phyloP scores from a whole-genome alignment of 805 yeast genomes.

The Priceomyces haplophilus region DNA sequence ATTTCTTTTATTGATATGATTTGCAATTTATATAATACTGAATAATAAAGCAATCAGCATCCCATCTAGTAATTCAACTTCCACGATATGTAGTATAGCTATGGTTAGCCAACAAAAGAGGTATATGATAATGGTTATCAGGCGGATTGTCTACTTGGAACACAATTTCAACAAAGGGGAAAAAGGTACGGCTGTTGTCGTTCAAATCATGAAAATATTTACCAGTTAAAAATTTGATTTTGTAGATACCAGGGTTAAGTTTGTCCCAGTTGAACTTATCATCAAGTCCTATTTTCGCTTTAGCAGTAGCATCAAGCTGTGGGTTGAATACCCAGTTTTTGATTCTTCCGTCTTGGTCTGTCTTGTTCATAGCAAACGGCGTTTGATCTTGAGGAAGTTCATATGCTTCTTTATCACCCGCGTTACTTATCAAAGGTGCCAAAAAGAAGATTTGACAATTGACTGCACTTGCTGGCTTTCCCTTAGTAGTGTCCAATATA shows the following conservation, averaged over 20 bases:
- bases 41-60: neutral
- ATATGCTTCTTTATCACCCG: constrained; percentile 25
- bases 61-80: constrained; percentile 33
- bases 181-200: constrained; percentile 53
- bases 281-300: constrained; percentile 27
- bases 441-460: constrained; percentile 55
- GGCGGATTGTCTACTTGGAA: constrained; percentile 67
- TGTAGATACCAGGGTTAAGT: constrained; percentile 63
- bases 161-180: constrained; percentile 81
- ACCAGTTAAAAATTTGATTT: constrained; percentile 73
- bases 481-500: constrained; percentile 77
- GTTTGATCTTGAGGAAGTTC: constrained; percentile 17
- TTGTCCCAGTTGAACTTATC: constrained; percentile 37
- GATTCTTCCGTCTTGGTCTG: constrained; percentile 81
- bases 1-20: constrained; percentile 48
- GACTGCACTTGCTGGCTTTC: constrained; percentile 81
- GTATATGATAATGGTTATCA: constrained; percentile 85
- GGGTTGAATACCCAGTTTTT: constrained; percentile 60
- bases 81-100: constrained; percentile 93
- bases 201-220: constrained; percentile 49
- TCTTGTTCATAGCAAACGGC: constrained; percentile 65
- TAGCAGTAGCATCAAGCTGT: constrained; percentile 10
- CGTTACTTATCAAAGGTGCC: constrained; percentile 20
- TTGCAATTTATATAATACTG: constrained; percentile 1
- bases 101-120: constrained; percentile 77